Base-by-base conservation (phyloP, 2,329 filamentous ascomycete genomes). In the Hypoxylon sp. region DNA sequence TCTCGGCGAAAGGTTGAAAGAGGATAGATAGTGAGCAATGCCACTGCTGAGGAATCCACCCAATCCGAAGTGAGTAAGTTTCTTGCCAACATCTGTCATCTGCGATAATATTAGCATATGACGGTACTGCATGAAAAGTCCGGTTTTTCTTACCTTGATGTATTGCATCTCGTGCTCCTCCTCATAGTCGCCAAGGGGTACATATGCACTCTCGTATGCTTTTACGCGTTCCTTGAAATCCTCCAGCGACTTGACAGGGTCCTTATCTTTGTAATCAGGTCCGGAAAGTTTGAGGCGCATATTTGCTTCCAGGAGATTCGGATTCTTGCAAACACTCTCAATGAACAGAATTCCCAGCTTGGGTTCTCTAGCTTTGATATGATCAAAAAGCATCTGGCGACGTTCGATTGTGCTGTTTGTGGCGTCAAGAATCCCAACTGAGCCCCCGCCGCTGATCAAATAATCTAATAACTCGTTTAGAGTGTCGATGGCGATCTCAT, bases 221-320 rank as follows among this genome's bases (percentile, higher is more conserved):
- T 89, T 90, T 13, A 99, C 94, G 68, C 96, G 92, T 80, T 93
- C 91, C 82, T 93, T 97, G 85, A 99, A 99, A 78, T 99, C 96
- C 35, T 87, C 90, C 46, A 98, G 84, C 1, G 96, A 94, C 76
- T 92, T 90, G 61, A 89, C 82, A 0, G 96, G 95, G 75, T 99
- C 95, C 81, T 97, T 97, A 78, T 94, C 93, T 76, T 92, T 93
- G 83, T 99, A 99, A 80, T 99, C 96, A 0, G 96, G 96, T 0
- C 96, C 96, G 3, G 93, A 97, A 5, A 98, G 89, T 84, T 98
- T 98, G 69, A 98, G 84, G 29, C 95, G 94, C 94, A 98, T 98
- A 77, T 98, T 98, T 17, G 94, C 93, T 80, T 98, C 94, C 39
- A 98, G 85, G 26, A 98, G 84, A 72, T 89, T 89, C 66, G 92